Evolutionary conservation across 1,284 basidiomycete genomes (phyloP).

Genomic region (Pseudozyma hubeiensis): DNA sequence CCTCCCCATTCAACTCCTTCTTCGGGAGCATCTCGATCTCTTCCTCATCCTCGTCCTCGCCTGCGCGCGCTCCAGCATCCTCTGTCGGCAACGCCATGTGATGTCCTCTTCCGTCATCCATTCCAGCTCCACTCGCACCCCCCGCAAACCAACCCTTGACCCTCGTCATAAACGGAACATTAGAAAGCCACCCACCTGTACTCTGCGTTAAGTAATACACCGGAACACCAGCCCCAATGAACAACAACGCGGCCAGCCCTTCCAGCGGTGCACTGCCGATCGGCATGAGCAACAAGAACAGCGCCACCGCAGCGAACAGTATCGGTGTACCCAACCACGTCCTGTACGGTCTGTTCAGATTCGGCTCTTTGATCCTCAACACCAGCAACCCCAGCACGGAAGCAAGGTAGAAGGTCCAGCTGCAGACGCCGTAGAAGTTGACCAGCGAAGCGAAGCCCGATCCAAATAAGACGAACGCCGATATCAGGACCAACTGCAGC

Average conservation of each 20-base stretch:
- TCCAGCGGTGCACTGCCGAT: conserved; percentile 91
- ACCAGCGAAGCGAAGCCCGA: conserved; percentile 71
- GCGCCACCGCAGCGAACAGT: conserved; percentile 87
- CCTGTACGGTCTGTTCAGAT: conserved; percentile 76
- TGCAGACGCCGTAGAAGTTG: conserved; percentile 72
- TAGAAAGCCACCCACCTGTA: conserved; percentile 9
- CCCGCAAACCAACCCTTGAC: conserved; percentile 13
- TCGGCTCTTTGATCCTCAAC: conserved; percentile 88
- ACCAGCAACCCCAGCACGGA: conserved; percentile 83
- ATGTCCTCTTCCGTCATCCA: conserved; percentile 26
- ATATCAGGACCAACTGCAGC: conserved; percentile 72
- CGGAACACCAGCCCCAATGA: conserved; percentile 59
- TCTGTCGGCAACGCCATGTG: conserved; percentile 29
- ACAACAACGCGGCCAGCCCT: conserved; percentile 59
- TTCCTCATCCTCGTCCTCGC: conserved; percentile 46
- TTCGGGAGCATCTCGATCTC: conserved; percentile 56
- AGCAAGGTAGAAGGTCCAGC: conserved; percentile 63
- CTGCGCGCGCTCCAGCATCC: conserved; percentile 6
- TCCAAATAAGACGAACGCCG: conserved; percentile 61
- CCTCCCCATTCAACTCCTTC: neutral
- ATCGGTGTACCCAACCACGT: conserved; percentile 92
- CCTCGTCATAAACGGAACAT: conserved; percentile 5
- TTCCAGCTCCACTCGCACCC: neutral
- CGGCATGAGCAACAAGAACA: conserved; percentile 94
- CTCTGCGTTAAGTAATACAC: conserved; percentile 62